phyloP scores from a whole-genome alignment of 2,329 filamentous ascomycete genomes.

The Claviceps capensis region DNA sequence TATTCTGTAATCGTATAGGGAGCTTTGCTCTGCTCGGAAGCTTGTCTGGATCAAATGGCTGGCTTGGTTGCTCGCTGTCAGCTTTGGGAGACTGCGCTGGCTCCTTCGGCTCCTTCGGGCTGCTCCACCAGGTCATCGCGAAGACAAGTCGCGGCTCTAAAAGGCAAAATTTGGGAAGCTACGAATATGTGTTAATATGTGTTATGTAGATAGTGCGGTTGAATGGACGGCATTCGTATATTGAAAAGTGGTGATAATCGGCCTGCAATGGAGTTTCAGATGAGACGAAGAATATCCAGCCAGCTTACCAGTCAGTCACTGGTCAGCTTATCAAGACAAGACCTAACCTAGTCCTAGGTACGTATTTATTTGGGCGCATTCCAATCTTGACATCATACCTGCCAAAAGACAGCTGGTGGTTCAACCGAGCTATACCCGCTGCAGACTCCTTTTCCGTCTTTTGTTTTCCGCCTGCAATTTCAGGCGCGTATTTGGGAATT shows the following conservation, averaged over 20 bases:
- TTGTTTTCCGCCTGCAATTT: conserved; percentile 17
- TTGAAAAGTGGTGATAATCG: no score
- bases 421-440: conserved; percentile 18
- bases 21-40: conserved; percentile 38
- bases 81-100: conserved; percentile 8
- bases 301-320: no score
- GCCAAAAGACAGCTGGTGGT: not conserved
- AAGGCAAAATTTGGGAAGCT: not conserved
- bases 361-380: no score
- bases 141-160: not conserved
- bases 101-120: conserved; percentile 20
- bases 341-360: no score
- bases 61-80: conserved; percentile 9
- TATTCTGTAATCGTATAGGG: conserved; percentile 39
- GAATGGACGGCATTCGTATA: not conserved
- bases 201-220: no score
- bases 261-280: no score
- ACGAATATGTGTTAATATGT: no score
- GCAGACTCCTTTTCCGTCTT: not conserved
- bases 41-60: conserved; percentile 30
- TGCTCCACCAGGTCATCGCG: conserved; percentile 30
- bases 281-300: no score
- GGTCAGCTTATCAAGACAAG: no score
- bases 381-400: not conserved
- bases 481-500: conserved; percentile 15